Conservation (phyloP, 495 filamentous ascomycete species). For the Penicillium paxilli region DNA sequence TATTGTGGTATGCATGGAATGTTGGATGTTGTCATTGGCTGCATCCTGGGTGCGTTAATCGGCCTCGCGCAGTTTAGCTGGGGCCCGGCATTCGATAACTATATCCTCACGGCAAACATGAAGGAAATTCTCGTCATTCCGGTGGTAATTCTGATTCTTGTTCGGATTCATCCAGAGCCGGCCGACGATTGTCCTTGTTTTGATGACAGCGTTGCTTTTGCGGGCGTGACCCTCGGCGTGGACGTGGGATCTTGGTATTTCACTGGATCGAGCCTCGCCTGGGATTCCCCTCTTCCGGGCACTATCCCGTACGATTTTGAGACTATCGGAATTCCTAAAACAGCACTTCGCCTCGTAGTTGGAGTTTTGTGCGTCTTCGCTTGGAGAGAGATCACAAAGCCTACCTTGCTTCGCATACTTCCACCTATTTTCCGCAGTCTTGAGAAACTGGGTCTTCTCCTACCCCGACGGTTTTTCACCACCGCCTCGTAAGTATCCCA, state of each 20-base stretch:
- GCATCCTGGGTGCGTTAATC: conserved; percentile 66
- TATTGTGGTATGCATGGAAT: conserved; percentile 99
- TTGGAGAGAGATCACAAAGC: conserved; percentile 88
- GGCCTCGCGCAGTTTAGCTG: conserved; percentile 71
- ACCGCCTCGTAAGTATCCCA: conserved; percentile 70
- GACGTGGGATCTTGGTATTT: conserved; percentile 82
- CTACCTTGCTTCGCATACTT: conserved; percentile 69
- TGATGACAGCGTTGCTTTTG: conserved; percentile 93
- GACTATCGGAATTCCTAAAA: conserved; percentile 59
- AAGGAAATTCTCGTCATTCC: conserved; percentile 59
- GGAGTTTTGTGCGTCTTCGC: conserved; percentile 82
- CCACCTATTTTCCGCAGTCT: conserved; percentile 87
- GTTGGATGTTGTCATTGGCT: conserved; percentile 81
- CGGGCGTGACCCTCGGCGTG: conserved; percentile 81
- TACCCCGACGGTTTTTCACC: conserved; percentile 87
- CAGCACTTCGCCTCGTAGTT: conserved; percentile 64
- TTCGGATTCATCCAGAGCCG: conserved; percentile 91
- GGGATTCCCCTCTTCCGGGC: conserved; percentile 56
- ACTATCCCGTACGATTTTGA: conserved; percentile 66
- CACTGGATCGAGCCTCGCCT: conserved; percentile 53
- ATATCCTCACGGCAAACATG: conserved; percentile 51
- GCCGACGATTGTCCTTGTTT: conserved; percentile 97
- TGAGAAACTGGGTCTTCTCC: conserved; percentile 71
- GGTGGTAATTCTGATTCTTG: conserved; percentile 66
- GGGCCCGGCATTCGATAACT: conserved; percentile 65